phyloP scores from a whole-genome alignment of 2,329 filamentous ascomycete species.

The Hypoxylon sp. region DNA sequence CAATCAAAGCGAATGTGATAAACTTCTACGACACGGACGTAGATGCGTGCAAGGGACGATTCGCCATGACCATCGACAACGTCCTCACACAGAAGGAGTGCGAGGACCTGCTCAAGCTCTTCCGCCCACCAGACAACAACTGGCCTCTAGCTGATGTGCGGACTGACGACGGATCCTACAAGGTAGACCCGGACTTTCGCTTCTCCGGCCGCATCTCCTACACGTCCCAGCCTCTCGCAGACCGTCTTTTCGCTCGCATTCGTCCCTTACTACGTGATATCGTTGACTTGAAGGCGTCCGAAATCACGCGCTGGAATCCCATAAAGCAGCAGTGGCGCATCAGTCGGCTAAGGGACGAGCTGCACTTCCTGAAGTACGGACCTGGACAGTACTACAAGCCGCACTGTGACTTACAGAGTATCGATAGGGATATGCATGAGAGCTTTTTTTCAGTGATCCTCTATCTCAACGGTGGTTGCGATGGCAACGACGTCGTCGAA shows the following conservation, averaged over 20 bases:
- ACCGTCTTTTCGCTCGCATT: conserved; percentile 31
- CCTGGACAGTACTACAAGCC: conserved; percentile 34
- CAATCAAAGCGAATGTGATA: conserved; percentile 18
- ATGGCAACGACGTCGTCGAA: conserved; percentile 6
- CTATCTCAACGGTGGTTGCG: too few relatives aligned
- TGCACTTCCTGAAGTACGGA: conserved; percentile 37
- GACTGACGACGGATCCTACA: conserved; percentile 24
- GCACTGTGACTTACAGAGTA: conserved; percentile 31
- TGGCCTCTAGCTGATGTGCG: conserved; percentile 31
- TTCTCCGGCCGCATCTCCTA: conserved; percentile 33
- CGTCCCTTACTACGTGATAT: conserved; percentile 28
- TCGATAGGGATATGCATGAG: too few relatives aligned
- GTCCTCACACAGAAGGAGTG: conserved; percentile 26
- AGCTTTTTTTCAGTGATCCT: too few relatives aligned
- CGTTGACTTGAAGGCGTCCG: conserved; percentile 26
- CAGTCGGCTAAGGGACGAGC: conserved; percentile 23
- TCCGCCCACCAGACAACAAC: not conserved
- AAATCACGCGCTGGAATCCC: conserved; percentile 35
- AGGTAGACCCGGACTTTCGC: conserved; percentile 14
- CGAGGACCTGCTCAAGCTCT: conserved; percentile 22
- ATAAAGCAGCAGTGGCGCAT: conserved; percentile 29
- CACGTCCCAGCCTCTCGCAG: conserved; percentile 25
- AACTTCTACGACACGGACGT: conserved; percentile 26
- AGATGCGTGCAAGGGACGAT: conserved; percentile 26
- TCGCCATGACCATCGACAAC: conserved; percentile 33